Conservation (phyloP, 73 alveolate genomes). For the Urostyla sp. region DNA sequence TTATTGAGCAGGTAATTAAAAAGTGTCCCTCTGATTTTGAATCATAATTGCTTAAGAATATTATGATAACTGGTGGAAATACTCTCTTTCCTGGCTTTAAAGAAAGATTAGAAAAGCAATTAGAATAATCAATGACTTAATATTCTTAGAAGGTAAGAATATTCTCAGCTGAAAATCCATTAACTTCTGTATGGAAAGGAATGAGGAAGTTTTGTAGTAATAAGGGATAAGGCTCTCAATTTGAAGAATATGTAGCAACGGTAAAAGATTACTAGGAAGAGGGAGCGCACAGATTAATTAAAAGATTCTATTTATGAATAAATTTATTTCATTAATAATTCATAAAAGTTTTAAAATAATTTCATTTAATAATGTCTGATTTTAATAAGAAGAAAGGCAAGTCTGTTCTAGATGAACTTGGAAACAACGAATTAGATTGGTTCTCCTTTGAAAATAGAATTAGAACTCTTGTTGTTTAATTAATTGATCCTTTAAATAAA, state of each 20-base stretch:
- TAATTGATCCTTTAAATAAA: constrained; percentile 25
- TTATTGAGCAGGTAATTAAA: constrained; percentile 69
- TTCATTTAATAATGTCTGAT: background rate
- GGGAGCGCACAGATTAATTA: constrained; percentile 62
- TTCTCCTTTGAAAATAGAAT: constrained; percentile 45
- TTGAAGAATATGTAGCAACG: constrained; percentile 82
- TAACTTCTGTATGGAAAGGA: constrained; percentile 83
- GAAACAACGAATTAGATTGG: constrained; percentile 40
- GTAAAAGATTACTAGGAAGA: constrained; percentile 84
- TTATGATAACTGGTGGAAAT: constrained; percentile 83
- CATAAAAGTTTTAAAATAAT: background rate
- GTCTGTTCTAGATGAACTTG: constrained; percentile 28
- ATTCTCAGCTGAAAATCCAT: constrained; percentile 63
- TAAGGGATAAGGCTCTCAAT: constrained; percentile 60
- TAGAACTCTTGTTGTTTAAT: constrained; percentile 23
- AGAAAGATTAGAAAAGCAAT: constrained; percentile 70
- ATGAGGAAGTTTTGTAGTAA: constrained; percentile 73
- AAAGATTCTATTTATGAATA: constrained; percentile 53
- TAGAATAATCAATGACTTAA: constrained; percentile 69
- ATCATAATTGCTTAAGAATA: constrained; percentile 69
- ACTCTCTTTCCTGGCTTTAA: constrained; percentile 75
- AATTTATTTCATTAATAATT: background rate
- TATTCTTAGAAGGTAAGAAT: constrained; percentile 61
- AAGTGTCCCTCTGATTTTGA: constrained; percentile 80
- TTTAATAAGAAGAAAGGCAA: background rate